Evolutionary conservation across 495 filamentous ascomycete species (phyloP), one percentile per base, ranked within the genome.

Genomic region (Astrocystis sublimbata): DNA sequence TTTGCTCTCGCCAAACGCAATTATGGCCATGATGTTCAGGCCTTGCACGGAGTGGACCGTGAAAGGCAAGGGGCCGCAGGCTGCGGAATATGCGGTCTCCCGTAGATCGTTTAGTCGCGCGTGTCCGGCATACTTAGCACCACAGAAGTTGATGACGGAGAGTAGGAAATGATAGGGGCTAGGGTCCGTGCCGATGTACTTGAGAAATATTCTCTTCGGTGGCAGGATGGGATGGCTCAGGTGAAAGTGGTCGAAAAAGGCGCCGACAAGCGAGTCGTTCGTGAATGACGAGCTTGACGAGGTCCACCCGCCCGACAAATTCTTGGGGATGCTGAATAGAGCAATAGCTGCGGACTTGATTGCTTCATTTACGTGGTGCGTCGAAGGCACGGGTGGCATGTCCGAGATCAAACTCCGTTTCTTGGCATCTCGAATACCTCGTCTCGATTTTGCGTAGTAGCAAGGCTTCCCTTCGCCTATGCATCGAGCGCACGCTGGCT

Each of bases 1-100:
- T 58, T 89, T 85, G 64, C 86, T 85, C 43, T 82, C 79, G 26
- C 84, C 84, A 62, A 91, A 86, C 4, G 90, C 77, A 4, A 84
- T 85, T 60, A 91, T 85, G 8, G 88, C 80, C 33, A 86, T 78
- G 4, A 92, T 69, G 13, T 91, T 70, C 33, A 90, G 75, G 4
- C 87, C 84, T 68, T 92, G 89, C 2, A 92, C 80, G 30, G 79
- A 79, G 64, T 85, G 87, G 10, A 81, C 83, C 49, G 82, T 83
- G 36, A 78, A 77, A 5, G 78, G 68, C 36, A 80, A 68, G 33
- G 70, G 71, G 4, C 74, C 65, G 33, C 71, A 74, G 19, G 79
- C 74, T 23, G 80, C 70, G 12, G 70, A 70, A 31, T 68, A 65
- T 42, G 82, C 76, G 2, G 79, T 76, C 4, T 77, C 74, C 43